Evolutionary conservation across 2,329 filamentous ascomycete species (phyloP).

Genomic region (Colletotrichum liaoningense): DNA sequence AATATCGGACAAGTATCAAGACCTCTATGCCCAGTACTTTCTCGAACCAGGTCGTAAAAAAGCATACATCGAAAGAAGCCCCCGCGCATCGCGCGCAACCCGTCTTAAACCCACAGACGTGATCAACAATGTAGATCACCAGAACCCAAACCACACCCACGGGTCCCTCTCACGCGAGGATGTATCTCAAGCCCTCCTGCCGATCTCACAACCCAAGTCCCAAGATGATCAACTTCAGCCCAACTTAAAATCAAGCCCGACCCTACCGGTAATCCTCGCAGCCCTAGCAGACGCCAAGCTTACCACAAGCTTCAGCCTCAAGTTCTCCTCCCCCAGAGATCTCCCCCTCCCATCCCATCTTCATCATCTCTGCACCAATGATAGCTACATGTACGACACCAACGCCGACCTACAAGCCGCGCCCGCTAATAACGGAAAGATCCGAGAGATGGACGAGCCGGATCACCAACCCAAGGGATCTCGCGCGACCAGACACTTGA

Average conservation of each 20-base stretch:
- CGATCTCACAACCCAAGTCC: not conserved
- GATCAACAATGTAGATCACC: not conserved
- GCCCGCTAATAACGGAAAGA: not conserved
- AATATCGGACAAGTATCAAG: no score
- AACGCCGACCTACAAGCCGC: not conserved
- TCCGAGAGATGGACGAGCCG: not conserved
- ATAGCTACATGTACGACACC: no score
- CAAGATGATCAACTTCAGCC: no score
- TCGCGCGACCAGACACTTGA: no score
- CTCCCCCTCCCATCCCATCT: no score
- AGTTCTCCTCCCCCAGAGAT: no score
- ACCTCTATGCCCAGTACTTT: no score
- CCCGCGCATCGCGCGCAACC: not conserved
- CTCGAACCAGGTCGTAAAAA: no score
- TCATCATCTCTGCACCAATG: not conserved
- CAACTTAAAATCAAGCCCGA: not conserved
- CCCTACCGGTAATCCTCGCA: not conserved
- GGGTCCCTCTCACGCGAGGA: not conserved
- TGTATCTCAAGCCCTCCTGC: not conserved
- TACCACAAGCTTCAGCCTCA: not conserved
- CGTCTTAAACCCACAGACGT: not conserved
- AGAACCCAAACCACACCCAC: not conserved
- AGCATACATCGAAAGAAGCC: no score
- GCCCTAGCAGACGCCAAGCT: not conserved
- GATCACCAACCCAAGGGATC: no score